Evolutionary conservation across 2,329 filamentous ascomycete genomes (phyloP).

Genomic region (Aspergillus melleus): DNA sequence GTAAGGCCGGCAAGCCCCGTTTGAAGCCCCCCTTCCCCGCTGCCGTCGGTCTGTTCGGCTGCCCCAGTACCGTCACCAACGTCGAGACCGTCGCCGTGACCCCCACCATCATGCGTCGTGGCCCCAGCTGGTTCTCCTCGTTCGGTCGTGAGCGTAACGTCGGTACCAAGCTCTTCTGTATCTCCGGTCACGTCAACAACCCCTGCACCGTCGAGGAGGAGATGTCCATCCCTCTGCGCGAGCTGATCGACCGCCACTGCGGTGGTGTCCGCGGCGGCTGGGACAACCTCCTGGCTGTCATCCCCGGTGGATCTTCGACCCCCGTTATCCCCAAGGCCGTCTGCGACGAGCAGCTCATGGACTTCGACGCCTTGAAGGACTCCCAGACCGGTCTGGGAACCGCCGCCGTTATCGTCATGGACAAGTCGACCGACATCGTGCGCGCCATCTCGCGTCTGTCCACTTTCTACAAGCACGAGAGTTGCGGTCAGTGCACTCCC

Average conservation of each 20-base stretch:
- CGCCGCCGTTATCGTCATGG: conserved; percentile 97
- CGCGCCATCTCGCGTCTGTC: conserved; percentile 88
- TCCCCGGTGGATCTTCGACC: conserved; percentile 94
- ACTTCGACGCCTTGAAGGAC: conserved; percentile 98
- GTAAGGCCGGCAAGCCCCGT: conserved; percentile 97
- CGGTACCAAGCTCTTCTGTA: conserved; percentile 97
- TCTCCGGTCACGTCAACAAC: conserved; percentile 98
- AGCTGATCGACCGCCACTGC: conserved; percentile 97
- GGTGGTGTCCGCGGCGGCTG: conserved; percentile 94
- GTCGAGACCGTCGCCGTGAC: conserved; percentile 96
- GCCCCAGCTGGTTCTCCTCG: conserved; percentile 85
- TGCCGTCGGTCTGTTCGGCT: conserved; percentile 95
- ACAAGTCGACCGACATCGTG: conserved; percentile 95
- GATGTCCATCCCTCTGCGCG: conserved; percentile 95
- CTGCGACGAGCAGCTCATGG: conserved; percentile 97
- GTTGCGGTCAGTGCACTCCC: conserved; percentile 97
- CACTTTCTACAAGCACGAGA: conserved; percentile 98
- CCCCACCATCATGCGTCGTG: conserved; percentile 91
- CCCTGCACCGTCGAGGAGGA: conserved; percentile 97
- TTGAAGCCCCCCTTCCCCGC: conserved; percentile 98
- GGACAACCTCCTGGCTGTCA: conserved; percentile 95
- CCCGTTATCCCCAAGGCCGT: conserved; percentile 87
- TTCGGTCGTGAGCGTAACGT: conserved; percentile 96
- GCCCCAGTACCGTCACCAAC: conserved; percentile 96
- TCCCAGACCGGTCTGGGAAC: conserved; percentile 96